These are phyloP conservation scores for Torulaspora microellipsoides DNA, from an alignment of 805 yeast genomes.

Conservation along the genomic window DNA sequence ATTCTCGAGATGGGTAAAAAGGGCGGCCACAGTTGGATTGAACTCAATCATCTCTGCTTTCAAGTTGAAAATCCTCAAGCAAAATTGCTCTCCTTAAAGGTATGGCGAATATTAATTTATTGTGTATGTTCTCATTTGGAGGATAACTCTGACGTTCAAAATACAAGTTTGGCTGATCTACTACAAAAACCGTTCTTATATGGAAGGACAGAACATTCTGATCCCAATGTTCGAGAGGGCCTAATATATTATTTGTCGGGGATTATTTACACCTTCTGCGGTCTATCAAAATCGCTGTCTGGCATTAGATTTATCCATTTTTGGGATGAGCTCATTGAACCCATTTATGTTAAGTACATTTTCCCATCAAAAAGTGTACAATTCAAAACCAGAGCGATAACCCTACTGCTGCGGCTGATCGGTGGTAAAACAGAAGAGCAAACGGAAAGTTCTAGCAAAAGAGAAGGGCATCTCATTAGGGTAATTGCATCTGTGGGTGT, in stretches of 20 bases:
- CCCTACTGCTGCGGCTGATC: conserved; percentile 4
- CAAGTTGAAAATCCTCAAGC: conserved; percentile 8
- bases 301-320: conserved; percentile 7
- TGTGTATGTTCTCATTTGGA: conserved; percentile 13
- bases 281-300: conserved; percentile 2
- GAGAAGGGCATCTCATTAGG: conserved; percentile 16
- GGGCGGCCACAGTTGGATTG: conserved; percentile 19
- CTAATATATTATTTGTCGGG: conserved; percentile 19
- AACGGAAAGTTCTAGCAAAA: neutral
- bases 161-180: conserved; percentile 3
- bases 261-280: conserved; percentile 14
- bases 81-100: conserved; percentile 22
- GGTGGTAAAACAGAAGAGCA: conserved; percentile 1
- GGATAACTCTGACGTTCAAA: neutral
- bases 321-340: conserved; percentile 17
- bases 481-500: conserved; percentile 27
- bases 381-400: conserved; percentile 6
- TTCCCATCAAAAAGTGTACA: conserved; percentile 5
- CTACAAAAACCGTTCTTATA: conserved; percentile 19
- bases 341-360: conserved; percentile 12
- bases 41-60: conserved; percentile 19
- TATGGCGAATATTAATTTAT: conserved; percentile 29
- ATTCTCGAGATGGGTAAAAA: conserved; percentile 7
- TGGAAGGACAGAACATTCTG: conserved; percentile 1
- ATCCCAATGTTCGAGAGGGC: conserved; percentile 13